Evolutionary conservation across 257 asterid genomes (phyloP).

Genomic region (Rubia yunnanensis): DNA sequence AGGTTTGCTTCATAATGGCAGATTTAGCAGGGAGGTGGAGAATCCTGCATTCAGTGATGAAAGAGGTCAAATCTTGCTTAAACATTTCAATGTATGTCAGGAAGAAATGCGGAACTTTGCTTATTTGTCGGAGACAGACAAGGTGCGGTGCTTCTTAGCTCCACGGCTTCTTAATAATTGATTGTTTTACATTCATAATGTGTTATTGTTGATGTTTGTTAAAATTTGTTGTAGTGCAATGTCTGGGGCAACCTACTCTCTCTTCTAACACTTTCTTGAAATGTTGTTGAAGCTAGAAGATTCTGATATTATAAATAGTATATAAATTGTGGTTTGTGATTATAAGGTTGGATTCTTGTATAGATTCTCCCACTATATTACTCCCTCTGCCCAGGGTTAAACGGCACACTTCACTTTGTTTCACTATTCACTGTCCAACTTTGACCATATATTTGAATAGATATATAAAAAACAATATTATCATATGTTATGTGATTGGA

Average conservation of each 20-base stretch:
- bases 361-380: not conserved
- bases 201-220: not conserved
- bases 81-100: conserved; percentile 43
- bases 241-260: not conserved
- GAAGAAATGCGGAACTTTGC: conserved; percentile 36
- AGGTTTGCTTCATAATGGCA: conserved; percentile 17
- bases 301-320: not conserved
- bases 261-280: not conserved
- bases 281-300: not conserved
- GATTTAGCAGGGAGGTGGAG: conserved; percentile 20
- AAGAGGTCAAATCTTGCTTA: conserved; percentile 21
- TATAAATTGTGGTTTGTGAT: not conserved
- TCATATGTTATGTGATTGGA: no score
- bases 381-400: no score
- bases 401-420: no score
- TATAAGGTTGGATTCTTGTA: not conserved
- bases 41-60: conserved; percentile 22
- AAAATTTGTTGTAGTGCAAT: not conserved
- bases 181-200: not conserved
- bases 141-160: conserved; percentile 17
- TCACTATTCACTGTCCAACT: no score
- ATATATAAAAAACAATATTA: no score
- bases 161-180: not conserved
- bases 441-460: no score
- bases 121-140: conserved; percentile 24